Evolutionary conservation across 805 yeast species (phyloP), one percentile per base, ranked within the genome.

Genomic region (Deakozyma indianensis): DNA sequence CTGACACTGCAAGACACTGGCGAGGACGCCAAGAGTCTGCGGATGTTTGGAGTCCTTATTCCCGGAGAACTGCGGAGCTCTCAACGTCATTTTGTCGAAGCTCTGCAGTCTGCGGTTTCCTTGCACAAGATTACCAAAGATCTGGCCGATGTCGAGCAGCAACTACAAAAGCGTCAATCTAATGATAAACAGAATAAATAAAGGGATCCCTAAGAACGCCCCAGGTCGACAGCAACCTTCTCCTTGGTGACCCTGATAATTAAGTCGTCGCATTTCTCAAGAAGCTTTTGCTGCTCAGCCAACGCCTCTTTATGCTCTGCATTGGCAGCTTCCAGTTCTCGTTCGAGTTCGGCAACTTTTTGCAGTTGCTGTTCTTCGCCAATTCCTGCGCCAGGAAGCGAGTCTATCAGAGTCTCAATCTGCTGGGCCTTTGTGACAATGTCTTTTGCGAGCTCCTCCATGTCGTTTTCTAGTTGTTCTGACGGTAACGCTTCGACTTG

Each of bases 301-400:
- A 82, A 71, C 5, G 80, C 79, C 24, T 64, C 65, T 14, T 71
- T 63, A 50, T 84, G 75, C 46, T 74, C 71, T 21, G 61, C 57
- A 53, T 87, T 92, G 1, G 78, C 76, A 11, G 67, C 64, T 11
- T 70, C 68, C 45, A 88, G 63, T 52, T 83, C 84, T 41, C 60
- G 58, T 43, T 83, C 81, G 42, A 92, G 65, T 14, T 66, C 68
- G 43, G 71, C 73, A 16, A 90, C 83, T 48, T 72, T 71, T 23
- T 65, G 63, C 58, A 87, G 59, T 61, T 88, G 97, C 45, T 76
- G 80, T 41, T 71, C 74, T 22, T 83, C 82, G 1, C 88, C 76
- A 1, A 82, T 88, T 5, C 94, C 96, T 2, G 86, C 84, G 11
- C 96, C 97, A 0, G 98, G 98, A 40, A 90, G 66, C 2, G 94